phyloP scores from a whole-genome alignment of 2,329 filamentous ascomycete species.

The Fusarium sterilihyphosum region DNA sequence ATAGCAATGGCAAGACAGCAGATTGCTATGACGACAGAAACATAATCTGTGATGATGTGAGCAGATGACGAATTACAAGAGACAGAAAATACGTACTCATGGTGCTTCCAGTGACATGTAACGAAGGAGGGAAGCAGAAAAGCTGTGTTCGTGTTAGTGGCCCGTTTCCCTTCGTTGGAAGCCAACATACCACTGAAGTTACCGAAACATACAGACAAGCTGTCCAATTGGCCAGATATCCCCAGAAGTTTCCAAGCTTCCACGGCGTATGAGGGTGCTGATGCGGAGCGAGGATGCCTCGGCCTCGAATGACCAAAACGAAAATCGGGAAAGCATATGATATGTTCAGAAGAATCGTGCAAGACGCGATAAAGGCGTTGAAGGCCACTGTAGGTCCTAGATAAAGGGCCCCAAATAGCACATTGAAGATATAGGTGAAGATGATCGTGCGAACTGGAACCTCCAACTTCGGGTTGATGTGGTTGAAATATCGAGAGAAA shows the following conservation, averaged over 20 bases:
- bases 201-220: not conserved
- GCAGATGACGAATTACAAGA: not conserved
- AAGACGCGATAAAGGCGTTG: not conserved
- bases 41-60: not conserved
- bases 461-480: not conserved
- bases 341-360: not conserved
- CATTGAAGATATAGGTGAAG: not conserved
- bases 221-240: not conserved
- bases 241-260: not conserved
- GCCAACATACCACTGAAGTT: not conserved
- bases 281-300: not conserved
- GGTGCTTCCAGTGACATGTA: not conserved
- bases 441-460: not conserved
- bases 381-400: not conserved
- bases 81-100: not conserved
- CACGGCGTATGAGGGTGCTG: not conserved
- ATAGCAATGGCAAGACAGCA: not conserved
- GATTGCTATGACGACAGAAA: not conserved
- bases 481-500: not conserved
- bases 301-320: not conserved
- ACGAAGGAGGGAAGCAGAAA: not conserved
- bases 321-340: not conserved
- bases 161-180: accelerated
- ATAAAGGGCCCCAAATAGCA: not conserved
- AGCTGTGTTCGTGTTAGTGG: not conserved